Evolutionary conservation across 352 stramenopile genomes (phyloP), one percentile per base, ranked within the genome.

Genomic region (Phytophthora cactorum): DNA sequence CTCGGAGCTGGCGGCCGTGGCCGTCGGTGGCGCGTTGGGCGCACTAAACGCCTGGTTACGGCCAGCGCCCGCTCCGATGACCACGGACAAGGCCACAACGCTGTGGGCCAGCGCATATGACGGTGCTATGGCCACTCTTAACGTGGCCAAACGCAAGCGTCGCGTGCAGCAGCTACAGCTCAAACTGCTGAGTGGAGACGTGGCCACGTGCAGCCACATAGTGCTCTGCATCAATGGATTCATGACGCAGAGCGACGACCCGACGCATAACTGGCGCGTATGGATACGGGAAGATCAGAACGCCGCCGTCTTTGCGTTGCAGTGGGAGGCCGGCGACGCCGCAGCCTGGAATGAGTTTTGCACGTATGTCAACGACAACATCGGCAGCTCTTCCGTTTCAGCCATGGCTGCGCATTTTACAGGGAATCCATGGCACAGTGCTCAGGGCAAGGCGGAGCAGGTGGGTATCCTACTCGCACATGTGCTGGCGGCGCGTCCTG

Each of bases 141-240:
- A 91, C 59, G 83, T 91, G 1, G 69, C 77, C 46, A 81, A 81
- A 28, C 80, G 90, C 51, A 86, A 88, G 11, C 82, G 84, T 1
- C 62, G 81, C 28, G 72, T 96, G 45, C 84, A 91, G 52, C 83
- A 92, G 50, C 52, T 96, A 49, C 59, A 81, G 43, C 72, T 96
- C 29, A 72, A 87, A 59, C 71, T 90, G 39, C 38, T 92, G 38
- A 84, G 80, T 46, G 88, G 88, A n/a, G 79, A 93, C 54, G 75
- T 86, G 52, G 61, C 72, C 29, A 75, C 59, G 12, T 79, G 76
- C 44, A 77, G 78, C 27, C 84, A 91, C 59, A 75, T 94, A 17
- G 52, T 93, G 60, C 74, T 96, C 44, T 93, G 86, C 55, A 82
- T 96, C 66, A 96, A 93, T 54, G 88, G 88, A 15, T 96, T 96